phyloP scores from a whole-genome alignment of 441 rosid species.

The Aquilaria agallochum region DNA sequence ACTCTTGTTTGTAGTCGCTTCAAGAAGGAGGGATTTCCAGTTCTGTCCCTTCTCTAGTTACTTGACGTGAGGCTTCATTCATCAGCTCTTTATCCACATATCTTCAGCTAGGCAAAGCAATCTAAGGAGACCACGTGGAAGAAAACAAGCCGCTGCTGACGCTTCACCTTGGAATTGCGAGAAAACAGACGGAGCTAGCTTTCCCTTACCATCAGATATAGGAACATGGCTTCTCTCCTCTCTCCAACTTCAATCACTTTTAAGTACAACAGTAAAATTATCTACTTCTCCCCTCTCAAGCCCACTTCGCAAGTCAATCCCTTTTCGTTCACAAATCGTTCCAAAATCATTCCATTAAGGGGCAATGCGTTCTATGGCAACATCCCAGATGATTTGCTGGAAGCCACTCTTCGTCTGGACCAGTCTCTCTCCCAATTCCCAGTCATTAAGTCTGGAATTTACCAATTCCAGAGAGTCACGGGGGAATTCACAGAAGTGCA shows the following conservation, averaged over 20 bases:
- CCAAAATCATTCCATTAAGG: constrained; percentile 23
- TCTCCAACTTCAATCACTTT: constrained; percentile 31
- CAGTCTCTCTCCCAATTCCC: constrained; percentile 52
- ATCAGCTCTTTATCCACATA: constrained; percentile 31
- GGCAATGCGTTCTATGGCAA: constrained; percentile 45
- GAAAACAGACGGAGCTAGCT: background rate
- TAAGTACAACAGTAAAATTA: constrained; percentile 24
- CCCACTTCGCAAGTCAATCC: constrained; percentile 23
- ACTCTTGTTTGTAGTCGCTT: too few relatives aligned
- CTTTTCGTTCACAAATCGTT: constrained; percentile 18
- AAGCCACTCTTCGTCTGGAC: constrained; percentile 16
- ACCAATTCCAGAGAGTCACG: constrained; percentile 33
- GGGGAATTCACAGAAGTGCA: constrained; percentile 49
- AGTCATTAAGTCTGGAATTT: constrained; percentile 35
- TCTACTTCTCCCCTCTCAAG: constrained; percentile 38
- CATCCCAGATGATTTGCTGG: constrained; percentile 38
- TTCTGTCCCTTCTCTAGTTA: too few relatives aligned
- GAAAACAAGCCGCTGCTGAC: constrained; percentile 31
- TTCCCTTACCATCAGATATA: background rate
- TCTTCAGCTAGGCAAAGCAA: constrained; percentile 26
- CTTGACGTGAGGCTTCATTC: too few relatives aligned
- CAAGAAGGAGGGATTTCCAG: too few relatives aligned
- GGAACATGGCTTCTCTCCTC: constrained; percentile 45
- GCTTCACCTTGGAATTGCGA: constrained; percentile 3
- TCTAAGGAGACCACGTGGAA: constrained; percentile 29